These are phyloP conservation scores for Oryza meyeriana DNA, from an alignment of 176 grass and related monocot genomes.

Conservation along the genomic window DNA sequence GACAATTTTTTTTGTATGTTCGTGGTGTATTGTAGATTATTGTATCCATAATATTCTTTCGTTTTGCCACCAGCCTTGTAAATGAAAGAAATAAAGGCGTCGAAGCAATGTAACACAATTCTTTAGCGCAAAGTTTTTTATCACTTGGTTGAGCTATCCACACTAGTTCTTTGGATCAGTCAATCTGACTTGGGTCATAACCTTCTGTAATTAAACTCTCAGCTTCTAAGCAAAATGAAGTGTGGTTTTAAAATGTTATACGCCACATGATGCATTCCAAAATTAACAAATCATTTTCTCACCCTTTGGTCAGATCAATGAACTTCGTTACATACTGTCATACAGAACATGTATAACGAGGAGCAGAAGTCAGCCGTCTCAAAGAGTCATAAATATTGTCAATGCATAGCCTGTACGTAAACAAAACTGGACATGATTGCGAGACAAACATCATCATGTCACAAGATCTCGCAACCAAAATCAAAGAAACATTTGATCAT, in stretches of 20 bases:
- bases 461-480: constrained; percentile 16
- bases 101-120: constrained; percentile 8
- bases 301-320: background rate
- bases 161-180: background rate
- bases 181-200: background rate
- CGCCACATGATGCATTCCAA: background rate
- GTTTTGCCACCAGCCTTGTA: background rate
- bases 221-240: background rate
- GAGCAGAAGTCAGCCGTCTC: background rate
- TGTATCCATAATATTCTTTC: constrained; percentile 32
- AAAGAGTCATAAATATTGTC: background rate
- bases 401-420: background rate
- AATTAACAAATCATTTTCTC: background rate
- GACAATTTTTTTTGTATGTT: constrained; percentile 33
- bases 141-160: background rate
- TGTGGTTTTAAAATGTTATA: background rate
- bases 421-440: background rate
- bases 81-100: constrained; percentile 4
- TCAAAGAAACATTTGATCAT: constrained; percentile 36
- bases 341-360: background rate
- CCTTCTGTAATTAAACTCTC: background rate
- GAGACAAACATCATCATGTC: background rate
- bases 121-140: constrained; percentile 16
- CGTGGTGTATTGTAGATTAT: constrained; percentile 22
- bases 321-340: background rate